Percentiles rank a stretch among this genome's conserved stretches.
These are phyloP conservation scores for Radiomyces spectabilis DNA, from an alignment of 192 early-diverging fungal genomes.

Conservation along the genomic window DNA sequence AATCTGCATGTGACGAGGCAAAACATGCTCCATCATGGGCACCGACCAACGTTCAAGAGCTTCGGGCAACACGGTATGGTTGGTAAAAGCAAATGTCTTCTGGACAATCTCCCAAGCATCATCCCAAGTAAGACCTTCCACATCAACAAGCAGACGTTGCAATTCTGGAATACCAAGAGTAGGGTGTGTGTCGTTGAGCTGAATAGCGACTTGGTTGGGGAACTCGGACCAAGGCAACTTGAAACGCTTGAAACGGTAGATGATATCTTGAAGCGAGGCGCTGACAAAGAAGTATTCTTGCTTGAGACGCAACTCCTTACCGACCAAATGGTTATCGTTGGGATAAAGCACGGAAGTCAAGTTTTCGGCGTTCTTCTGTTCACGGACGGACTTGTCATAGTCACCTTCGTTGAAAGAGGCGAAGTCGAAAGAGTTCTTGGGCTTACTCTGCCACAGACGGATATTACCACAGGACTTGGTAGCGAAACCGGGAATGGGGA, in stretches of 20 bases:
- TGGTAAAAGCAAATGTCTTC: conserved; percentile 93
- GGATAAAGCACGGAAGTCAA: conserved; percentile 95
- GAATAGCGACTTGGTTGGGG: conserved; percentile 89
- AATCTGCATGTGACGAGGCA: conserved; percentile 97
- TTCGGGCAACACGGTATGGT: conserved; percentile 98
- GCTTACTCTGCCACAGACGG: conserved; percentile 94
- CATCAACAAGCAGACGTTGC: conserved; percentile 87
- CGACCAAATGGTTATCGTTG: conserved; percentile 96
- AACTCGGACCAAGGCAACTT: conserved; percentile 79
- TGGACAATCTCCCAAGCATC: conserved; percentile 89
- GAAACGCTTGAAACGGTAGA: conserved; percentile 92
- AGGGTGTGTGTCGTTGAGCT: conserved; percentile 98
- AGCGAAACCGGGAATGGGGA: conserved; percentile 84
- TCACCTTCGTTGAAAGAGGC: conserved; percentile 83
- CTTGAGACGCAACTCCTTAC: conserved; percentile 93
- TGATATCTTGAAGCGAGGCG: conserved; percentile 81
- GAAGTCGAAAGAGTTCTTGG: conserved; percentile 81
- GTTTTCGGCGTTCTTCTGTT: conserved; percentile 89
- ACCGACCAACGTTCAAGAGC: conserved; percentile 98
- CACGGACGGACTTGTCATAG: conserved; percentile 86
- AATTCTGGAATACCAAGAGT: conserved; percentile 91
- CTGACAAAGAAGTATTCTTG: conserved; percentile 98
- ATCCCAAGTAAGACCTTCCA: conserved; percentile 89
- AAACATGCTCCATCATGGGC: conserved; percentile 83
- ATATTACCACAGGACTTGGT: conserved; percentile 97